A percentile compares a stretch with the other conserved stretches of the same genome.
These are phyloP conservation scores for Cyathus pygmaeus DNA, from an alignment of 1,284 basidiomycete species.

Conservation along the genomic window DNA sequence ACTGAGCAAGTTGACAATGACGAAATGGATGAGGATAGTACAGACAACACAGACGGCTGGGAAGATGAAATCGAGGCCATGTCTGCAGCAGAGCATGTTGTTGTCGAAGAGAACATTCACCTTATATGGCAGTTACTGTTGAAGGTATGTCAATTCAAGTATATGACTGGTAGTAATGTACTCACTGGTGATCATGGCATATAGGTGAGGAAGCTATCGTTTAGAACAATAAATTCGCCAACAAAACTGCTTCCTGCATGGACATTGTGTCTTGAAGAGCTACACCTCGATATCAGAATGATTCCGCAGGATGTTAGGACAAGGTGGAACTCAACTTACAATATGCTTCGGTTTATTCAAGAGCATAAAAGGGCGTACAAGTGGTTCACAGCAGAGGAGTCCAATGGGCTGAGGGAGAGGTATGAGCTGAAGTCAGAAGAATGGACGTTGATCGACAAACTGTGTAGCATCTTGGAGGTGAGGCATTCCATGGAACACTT, in stretches of 20 bases:
- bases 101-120: too few species aligned
- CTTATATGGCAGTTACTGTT: neutral
- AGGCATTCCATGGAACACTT: too few species aligned
- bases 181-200: neutral
- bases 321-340: neutral
- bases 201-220: conserved; percentile 34
- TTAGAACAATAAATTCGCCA: conserved; percentile 17
- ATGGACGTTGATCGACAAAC: neutral
- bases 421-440: neutral
- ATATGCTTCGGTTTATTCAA: neutral
- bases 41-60: too few species aligned
- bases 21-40: too few species aligned
- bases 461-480: neutral
- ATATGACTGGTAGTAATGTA: neutral
- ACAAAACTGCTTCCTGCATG: neutral
- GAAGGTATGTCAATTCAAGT: too few species aligned
- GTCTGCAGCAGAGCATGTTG: too few species aligned
- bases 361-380: neutral
- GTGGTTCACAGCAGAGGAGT: neutral
- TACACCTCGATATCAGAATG: conserved; percentile 3
- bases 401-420: neutral
- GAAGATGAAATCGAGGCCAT: neutral
- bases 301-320: conserved; percentile 12
- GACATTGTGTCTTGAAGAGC: neutral
- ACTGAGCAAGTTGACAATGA: too few species aligned